Base-by-base conservation (phyloP, 768 basidiomycete genomes). In the Gautieria morchelliformis region DNA sequence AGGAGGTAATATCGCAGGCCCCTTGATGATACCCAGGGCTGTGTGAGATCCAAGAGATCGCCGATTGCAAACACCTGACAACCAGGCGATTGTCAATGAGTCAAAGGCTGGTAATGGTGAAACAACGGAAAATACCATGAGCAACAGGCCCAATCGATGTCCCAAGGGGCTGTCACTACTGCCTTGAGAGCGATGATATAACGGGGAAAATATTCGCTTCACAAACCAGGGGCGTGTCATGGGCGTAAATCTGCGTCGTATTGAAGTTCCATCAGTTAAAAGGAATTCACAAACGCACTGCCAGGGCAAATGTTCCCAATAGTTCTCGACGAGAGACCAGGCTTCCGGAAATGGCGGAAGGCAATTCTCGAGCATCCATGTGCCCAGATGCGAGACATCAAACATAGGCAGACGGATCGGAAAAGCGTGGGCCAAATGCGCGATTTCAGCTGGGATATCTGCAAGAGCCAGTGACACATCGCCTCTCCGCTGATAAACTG, bases 231-330 rank as follows among this genome's bases (percentile, higher is more conserved):
- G 12, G 14, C 56, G 56, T 17, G 56, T 57, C 14, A 57, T 33
- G 42, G 56, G 56, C 9, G 56, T 48, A 22, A 41, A 57, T 32
- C 56, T 57, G 30, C 27, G 37, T 44, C 11, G 5, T 2, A 14
- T 11, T 2, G 5, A 2, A 37, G 35, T 37, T 14, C 35, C 14
- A 9, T 8, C 30, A 10, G 22, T 6, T 45, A 8, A 33, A 8
- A 55, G 45, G 11, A 11, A 45, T 56, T 44, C 7, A 14, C 4
- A 33, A n/a, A 57, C 56, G 11, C 37, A 57, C 56, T 57, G 56
- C 56, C 56, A 57, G 7, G 56, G 47, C 40, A 49, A 57, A 24
- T 57, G 56, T 35, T 57, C 56, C 47, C 46, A 57, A 49, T 57
- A 57, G 24, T 47, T 57, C 30, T 57, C 56, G 35, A 57, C 32